These are phyloP conservation scores for Allomyces macrogynus DNA, from an alignment of 192 early-diverging fungal genomes.

Conservation along the genomic window DNA sequence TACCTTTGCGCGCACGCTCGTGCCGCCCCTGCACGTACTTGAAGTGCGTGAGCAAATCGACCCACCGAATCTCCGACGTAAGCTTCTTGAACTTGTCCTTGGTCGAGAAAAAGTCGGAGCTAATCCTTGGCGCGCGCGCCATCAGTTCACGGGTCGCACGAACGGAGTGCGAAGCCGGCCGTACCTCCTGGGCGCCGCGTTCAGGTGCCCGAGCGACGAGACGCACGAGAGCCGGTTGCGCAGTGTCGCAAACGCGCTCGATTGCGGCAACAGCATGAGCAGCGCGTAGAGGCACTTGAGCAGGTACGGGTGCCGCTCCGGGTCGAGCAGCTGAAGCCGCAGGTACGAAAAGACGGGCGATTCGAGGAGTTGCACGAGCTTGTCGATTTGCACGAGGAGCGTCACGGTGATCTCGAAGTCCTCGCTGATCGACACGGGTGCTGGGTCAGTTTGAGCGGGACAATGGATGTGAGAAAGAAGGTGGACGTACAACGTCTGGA, in stretches of 20 bases:
- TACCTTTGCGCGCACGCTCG: slow-evolving; percentile 35
- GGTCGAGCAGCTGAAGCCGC: slow-evolving; percentile 82
- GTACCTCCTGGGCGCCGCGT: slow-evolving; percentile 34
- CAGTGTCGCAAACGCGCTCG: slow-evolving; percentile 83
- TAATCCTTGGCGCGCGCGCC: slow-evolving; percentile 6
- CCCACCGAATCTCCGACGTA: slow-evolving; percentile 26
- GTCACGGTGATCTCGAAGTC: slow-evolving; percentile 88
- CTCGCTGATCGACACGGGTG: slow-evolving; percentile 14
- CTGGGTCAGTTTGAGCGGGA: not conserved
- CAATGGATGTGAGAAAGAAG: not conserved
- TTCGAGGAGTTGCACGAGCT: slow-evolving; percentile 91
- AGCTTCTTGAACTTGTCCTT: slow-evolving; percentile 2
- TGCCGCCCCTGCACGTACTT: slow-evolving; percentile 47
- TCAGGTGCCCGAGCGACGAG: slow-evolving; percentile 38
- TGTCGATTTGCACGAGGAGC: slow-evolving; percentile 88
- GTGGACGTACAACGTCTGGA: slow-evolving; percentile 48
- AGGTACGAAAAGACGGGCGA: slow-evolving; percentile 93
- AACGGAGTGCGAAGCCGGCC: not conserved
- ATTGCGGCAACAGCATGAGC: slow-evolving; percentile 93
- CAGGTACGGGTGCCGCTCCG: slow-evolving; percentile 67
- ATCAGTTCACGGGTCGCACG: not conserved
- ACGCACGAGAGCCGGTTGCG: slow-evolving; percentile 83
- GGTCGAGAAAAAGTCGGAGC: slow-evolving; percentile 10
- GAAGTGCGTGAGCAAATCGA: slow-evolving; percentile 54
- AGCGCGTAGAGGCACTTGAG: slow-evolving; percentile 87